A percentile compares a stretch with the other conserved stretches of the same genome.
Conservation (phyloP, 768 basidiomycete species). For the Tylopilus sp. region DNA sequence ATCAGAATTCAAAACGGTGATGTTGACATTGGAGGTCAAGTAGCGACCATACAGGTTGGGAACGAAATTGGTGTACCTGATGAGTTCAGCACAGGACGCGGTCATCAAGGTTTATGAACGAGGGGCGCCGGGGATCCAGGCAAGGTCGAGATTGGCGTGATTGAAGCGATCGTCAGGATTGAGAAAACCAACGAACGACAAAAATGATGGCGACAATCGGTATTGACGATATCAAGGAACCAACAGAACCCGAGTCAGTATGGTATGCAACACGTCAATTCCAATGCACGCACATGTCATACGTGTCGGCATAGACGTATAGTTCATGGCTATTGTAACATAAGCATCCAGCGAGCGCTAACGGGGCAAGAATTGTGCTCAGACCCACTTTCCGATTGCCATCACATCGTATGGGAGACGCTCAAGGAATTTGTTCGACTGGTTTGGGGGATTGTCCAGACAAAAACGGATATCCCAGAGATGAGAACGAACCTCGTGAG, state of each 20-base stretch:
- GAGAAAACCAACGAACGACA: neutral
- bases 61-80: conserved; percentile 62
- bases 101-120: neutral
- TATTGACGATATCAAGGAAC: neutral
- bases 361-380: neutral
- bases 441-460: neutral
- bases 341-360: neutral
- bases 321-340: conserved; percentile 63
- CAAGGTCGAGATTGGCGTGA: neutral
- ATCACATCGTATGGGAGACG: conserved; percentile 78
- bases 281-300: conserved; percentile 52
- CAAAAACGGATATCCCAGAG: neutral
- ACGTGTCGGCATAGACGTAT: conserved; percentile 64
- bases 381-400: conserved; percentile 78
- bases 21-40: conserved; percentile 82
- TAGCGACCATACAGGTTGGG: conserved; percentile 68
- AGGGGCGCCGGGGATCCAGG: neutral
- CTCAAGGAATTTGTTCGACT: conserved; percentile 75
- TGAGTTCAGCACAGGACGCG: neutral
- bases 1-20: conserved; percentile 54
- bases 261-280: neutral
- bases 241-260: conserved; percentile 2
- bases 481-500: conserved; percentile 53
- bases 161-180: conserved; percentile 9
- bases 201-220: neutral